A percentile compares a stretch with the other conserved stretches of the same genome.
These are phyloP conservation scores for Suillus discolor DNA, from an alignment of 768 basidiomycete genomes.

Conservation along the genomic window DNA sequence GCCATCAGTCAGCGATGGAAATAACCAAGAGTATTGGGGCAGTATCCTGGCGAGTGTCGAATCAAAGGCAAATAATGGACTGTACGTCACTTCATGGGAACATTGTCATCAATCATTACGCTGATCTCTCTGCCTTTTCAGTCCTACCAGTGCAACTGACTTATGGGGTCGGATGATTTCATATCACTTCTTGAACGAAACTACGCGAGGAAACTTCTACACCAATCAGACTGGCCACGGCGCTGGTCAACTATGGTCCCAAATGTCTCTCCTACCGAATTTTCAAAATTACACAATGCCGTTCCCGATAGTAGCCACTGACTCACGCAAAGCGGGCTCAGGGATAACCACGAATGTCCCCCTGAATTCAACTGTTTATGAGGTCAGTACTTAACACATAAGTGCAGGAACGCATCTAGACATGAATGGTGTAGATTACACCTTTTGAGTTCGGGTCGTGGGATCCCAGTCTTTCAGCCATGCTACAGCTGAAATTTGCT, in stretches of 20 bases:
- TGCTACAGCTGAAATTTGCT: conserved; percentile 59
- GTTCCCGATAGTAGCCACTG: conserved; percentile 66
- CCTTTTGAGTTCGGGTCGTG: conserved; percentile 75
- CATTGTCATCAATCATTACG: not conserved
- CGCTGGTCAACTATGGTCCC: conserved; percentile 73
- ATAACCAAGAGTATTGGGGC: conserved; percentile 56
- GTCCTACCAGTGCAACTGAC: conserved; percentile 68
- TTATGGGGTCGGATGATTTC: conserved; percentile 65
- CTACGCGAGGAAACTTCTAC: conserved; percentile 59
- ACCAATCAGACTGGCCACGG: conserved; percentile 62
- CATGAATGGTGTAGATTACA: conserved; percentile 44
- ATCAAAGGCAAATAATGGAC: conserved; percentile 53
- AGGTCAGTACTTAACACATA: conserved; percentile 42
- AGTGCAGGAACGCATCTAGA: conserved; percentile 1
- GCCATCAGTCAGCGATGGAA: conserved; percentile 42
- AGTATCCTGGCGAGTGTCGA: conserved; percentile 56
- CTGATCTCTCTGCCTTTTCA: conserved; percentile 22
- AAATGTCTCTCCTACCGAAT: conserved; percentile 50
- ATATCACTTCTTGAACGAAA: conserved; percentile 75
- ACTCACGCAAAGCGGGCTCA: conserved; percentile 52
- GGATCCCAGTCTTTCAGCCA: conserved; percentile 73
- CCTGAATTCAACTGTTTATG: conserved; percentile 54
- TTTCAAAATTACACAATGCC: conserved; percentile 56
- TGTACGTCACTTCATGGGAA: conserved; percentile 42
- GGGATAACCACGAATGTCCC: conserved; percentile 42